Percentiles rank a stretch among this genome's conserved stretches.
Evolutionary conservation across 108 stramenopile genomes (phyloP).

Genomic region (Nitzschia sp.): DNA sequence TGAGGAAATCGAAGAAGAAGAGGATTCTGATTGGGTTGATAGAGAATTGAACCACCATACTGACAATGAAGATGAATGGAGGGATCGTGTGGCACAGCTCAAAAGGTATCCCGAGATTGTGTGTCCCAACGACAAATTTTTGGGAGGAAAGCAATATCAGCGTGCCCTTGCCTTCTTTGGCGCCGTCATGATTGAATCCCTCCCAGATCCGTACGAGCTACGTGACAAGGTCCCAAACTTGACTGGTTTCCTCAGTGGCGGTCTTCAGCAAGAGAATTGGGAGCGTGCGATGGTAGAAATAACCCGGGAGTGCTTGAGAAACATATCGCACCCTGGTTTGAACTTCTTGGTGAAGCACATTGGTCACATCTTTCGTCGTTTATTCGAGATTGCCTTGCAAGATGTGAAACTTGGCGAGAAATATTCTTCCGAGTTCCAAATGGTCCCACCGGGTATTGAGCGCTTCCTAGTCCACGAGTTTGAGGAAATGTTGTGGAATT

Average conservation of each 20-base stretch:
- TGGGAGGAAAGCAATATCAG: slow-evolving; percentile 78
- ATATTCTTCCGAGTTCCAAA: slow-evolving; percentile 37
- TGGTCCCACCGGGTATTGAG: slow-evolving; percentile 50
- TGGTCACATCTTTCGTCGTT: slow-evolving; percentile 60
- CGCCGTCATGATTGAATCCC: slow-evolving; percentile 57
- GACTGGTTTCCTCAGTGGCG: slow-evolving; percentile 62
- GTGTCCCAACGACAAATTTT: slow-evolving; percentile 48
- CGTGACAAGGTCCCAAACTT: slow-evolving; percentile 56
- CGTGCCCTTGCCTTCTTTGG: slow-evolving; percentile 54
- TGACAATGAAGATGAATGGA: slow-evolving; percentile 59
- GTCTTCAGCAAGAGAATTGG: slow-evolving; percentile 72
- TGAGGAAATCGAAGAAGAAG: slow-evolving; percentile 63
- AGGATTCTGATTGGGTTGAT: slow-evolving; percentile 53
- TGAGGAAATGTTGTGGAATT: slow-evolving; percentile 64
- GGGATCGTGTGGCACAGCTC: slow-evolving; percentile 45
- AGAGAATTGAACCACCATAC: slow-evolving; percentile 37
- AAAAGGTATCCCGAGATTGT: slow-evolving; percentile 44
- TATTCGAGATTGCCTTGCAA: slow-evolving; percentile 49
- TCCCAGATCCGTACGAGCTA: slow-evolving; percentile 57
- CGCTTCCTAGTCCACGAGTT: slow-evolving; percentile 38
- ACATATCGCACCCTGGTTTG: slow-evolving; percentile 59
- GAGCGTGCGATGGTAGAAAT: slow-evolving; percentile 61
- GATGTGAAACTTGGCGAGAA: slow-evolving; percentile 42
- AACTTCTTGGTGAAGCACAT: slow-evolving; percentile 71
- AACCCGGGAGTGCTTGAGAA: slow-evolving; percentile 42